phyloP scores from a whole-genome alignment of 129 eudicot genomes.

The Solidago caesia region DNA sequence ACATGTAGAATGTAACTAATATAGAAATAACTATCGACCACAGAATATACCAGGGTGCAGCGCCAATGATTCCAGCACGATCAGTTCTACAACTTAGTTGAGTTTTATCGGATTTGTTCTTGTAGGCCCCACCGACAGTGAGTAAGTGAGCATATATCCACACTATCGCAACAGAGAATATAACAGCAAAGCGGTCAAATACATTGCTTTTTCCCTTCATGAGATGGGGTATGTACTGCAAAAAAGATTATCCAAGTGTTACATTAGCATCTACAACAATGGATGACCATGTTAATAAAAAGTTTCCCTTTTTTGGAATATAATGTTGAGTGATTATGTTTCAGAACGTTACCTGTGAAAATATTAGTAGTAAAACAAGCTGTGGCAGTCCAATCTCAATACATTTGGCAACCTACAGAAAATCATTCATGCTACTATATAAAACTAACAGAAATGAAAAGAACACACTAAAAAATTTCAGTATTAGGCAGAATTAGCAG shows the following conservation, averaged over 20 bases:
- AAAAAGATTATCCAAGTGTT: constrained; percentile 1
- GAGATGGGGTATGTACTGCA: constrained; percentile 83
- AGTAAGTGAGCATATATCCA: constrained; percentile 92
- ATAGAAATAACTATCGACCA: constrained; percentile 2
- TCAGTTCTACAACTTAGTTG: constrained; percentile 90
- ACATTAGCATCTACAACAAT: constrained; percentile 1
- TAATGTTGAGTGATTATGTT: background rate
- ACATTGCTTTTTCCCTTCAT: constrained; percentile 72
- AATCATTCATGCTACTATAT: constrained; percentile 3
- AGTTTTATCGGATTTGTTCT: constrained; percentile 51
- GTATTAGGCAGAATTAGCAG: constrained; percentile 5
- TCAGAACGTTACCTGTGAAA: constrained; percentile 68
- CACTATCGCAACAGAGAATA: constrained; percentile 77
- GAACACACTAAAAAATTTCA: background rate
- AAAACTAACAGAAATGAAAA: background rate
- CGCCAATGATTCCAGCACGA: constrained; percentile 88
- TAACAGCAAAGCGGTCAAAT: constrained; percentile 88
- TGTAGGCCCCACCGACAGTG: constrained; percentile 93
- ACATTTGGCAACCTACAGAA: constrained; percentile 75
- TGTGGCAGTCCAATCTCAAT: constrained; percentile 94
- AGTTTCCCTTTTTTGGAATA: background rate
- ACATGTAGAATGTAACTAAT: background rate
- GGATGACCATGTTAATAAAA: background rate
- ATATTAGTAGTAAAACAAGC: constrained; percentile 65
- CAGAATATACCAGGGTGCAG: constrained; percentile 69